Percentiles rank a stretch among this genome's conserved stretches.
phyloP scores from a whole-genome alignment of 768 basidiomycete species.

The Podaxis sp. region DNA sequence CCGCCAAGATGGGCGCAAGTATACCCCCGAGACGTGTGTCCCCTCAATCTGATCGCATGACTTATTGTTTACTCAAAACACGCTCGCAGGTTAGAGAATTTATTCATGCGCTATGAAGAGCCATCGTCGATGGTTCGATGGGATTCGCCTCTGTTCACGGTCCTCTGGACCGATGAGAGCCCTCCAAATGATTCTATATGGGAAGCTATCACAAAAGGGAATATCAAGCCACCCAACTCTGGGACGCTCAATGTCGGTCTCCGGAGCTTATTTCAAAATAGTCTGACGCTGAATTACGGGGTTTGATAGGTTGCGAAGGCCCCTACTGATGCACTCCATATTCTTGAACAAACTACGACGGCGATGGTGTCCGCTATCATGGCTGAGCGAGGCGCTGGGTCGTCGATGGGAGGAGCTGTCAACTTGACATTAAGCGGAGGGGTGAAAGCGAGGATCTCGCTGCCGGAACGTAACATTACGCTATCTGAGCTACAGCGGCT shows the following conservation, averaged over 20 bases:
- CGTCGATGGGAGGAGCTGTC: slow-evolving; percentile 52
- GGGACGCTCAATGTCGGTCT: slow-evolving; percentile 69
- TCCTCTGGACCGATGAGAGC: slow-evolving; percentile 71
- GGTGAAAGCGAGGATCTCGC: slow-evolving; percentile 47
- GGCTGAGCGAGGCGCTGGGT: slow-evolving; percentile 55
- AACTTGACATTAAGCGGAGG: slow-evolving; percentile 43
- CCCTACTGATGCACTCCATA: slow-evolving; percentile 83
- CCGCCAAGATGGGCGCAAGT: slow-evolving; percentile 49
- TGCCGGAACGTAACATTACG: slow-evolving; percentile 74
- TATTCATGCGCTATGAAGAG: slow-evolving; percentile 89
- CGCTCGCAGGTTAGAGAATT: slow-evolving; percentile 70
- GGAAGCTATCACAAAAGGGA: slow-evolving; percentile 75
- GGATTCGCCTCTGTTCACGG: slow-evolving; percentile 93
- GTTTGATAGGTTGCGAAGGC: slow-evolving; percentile 67
- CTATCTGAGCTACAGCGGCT: slow-evolving; percentile 85
- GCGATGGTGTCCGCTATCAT: slow-evolving; percentile 72
- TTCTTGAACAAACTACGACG: slow-evolving; percentile 78
- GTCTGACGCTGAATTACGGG: neutral
- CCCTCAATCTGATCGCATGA: slow-evolving; percentile 13
- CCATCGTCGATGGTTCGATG: slow-evolving; percentile 98
- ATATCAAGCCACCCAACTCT: slow-evolving; percentile 84
- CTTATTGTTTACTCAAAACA: neutral
- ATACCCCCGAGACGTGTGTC: slow-evolving; percentile 73
- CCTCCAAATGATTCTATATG: slow-evolving; percentile 74
- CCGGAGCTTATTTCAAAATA: neutral